Conservation (phyloP, 495 filamentous ascomycete genomes). For the Aspergillus baeticus region DNA sequence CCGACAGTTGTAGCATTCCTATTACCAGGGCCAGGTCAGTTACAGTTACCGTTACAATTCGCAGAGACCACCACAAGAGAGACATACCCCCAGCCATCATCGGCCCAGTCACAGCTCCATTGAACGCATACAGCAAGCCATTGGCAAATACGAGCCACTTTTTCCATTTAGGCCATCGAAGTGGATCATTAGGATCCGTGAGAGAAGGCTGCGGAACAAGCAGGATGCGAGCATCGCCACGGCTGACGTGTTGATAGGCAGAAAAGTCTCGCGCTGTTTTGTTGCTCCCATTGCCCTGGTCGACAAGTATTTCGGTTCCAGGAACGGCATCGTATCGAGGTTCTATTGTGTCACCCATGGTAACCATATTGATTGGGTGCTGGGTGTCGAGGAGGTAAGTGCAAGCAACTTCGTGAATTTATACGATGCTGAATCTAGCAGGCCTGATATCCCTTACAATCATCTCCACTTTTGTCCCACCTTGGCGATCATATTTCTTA, state of each 20-base stretch:
- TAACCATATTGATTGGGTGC: too few species aligned
- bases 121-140: conserved; percentile 1
- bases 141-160: neutral
- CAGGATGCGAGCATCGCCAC: conserved; percentile 1
- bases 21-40: neutral
- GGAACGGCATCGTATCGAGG: too few species aligned
- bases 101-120: neutral
- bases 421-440: too few species aligned
- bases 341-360: too few species aligned
- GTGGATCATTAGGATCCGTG: neutral
- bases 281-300: neutral
- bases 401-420: too few species aligned
- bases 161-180: neutral
- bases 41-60: too few species aligned
- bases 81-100: conserved; percentile 2
- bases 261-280: neutral
- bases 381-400: too few species aligned
- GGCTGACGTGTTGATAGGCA: neutral
- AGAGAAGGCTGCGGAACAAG: conserved; percentile 1
- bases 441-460: too few species aligned
- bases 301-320: conserved; percentile 2
- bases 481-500: too few species aligned
- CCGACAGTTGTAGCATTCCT: conserved; percentile 1
- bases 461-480: too few species aligned
- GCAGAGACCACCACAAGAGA: too few species aligned